phyloP scores from a whole-genome alignment of 225 moss, liverwort and hornwort species.

The Pleurozium schreberi region DNA sequence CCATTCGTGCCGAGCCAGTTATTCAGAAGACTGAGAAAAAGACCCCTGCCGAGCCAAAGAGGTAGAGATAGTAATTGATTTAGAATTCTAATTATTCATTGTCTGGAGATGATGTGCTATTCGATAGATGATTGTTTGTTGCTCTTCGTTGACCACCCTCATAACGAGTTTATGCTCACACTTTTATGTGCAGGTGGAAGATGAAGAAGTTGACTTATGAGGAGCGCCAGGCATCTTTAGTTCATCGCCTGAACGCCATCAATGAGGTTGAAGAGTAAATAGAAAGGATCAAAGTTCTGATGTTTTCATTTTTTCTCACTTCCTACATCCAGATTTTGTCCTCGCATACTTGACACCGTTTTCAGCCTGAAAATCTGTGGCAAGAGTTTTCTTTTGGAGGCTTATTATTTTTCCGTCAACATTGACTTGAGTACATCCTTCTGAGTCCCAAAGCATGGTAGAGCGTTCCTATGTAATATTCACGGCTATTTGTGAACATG shows the following conservation, averaged over 20 bases:
- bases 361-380: not conserved
- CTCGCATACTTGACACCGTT: not conserved
- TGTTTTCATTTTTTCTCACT: not conserved
- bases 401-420: not conserved
- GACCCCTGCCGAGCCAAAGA: constrained; percentile 41
- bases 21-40: constrained; percentile 41
- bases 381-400: not conserved
- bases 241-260: constrained; percentile 44
- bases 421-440: not conserved
- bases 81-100: not conserved
- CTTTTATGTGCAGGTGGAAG: constrained; percentile 33
- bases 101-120: not conserved
- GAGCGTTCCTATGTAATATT: not conserved
- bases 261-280: constrained; percentile 18
- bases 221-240: constrained; percentile 49
- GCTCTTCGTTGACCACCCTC: not conserved
- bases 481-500: not conserved
- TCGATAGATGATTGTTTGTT: not conserved
- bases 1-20: constrained; percentile 49
- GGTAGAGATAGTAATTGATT: not conserved
- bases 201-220: constrained; percentile 55
- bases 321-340: constrained; percentile 1
- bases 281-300: not conserved
- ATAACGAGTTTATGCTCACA: not conserved
- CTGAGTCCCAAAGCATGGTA: not conserved